Percentiles rank a stretch among this genome's conserved stretches.
These are phyloP conservation scores for Passalora sequoiae DNA, from an alignment of 2,329 filamentous ascomycete genomes.

Conservation along the genomic window DNA sequence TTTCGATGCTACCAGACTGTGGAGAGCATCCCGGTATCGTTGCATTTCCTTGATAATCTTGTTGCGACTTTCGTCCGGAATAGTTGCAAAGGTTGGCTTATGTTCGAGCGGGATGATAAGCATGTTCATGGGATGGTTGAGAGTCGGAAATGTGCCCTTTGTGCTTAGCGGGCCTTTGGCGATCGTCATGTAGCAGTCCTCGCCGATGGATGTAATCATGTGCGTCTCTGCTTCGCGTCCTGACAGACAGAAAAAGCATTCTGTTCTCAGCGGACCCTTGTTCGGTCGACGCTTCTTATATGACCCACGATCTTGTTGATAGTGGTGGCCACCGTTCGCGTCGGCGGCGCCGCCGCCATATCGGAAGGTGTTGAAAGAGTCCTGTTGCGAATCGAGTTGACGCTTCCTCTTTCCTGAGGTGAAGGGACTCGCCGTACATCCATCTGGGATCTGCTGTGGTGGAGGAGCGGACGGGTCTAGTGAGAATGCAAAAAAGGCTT, in stretches of 20 bases:
- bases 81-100: conserved; percentile 65
- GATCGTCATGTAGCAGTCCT: conserved; percentile 81
- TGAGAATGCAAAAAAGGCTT: conserved; percentile 66
- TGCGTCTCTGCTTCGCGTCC: conserved; percentile 80
- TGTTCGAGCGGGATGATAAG: conserved; percentile 88
- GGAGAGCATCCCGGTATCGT: conserved; percentile 69
- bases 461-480: conserved; percentile 55
- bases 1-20: conserved; percentile 61
- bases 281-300: conserved; percentile 35
- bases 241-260: conserved; percentile 93
- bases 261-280: conserved; percentile 47
- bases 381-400: conserved; percentile 31
- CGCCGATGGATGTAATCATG: conserved; percentile 83
- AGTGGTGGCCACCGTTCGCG: conserved; percentile 39
- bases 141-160: conserved; percentile 61
- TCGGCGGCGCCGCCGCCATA: conserved; percentile 46
- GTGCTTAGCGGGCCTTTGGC: conserved; percentile 85
- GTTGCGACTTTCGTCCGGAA: conserved; percentile 51
- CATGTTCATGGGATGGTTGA: conserved; percentile 77
- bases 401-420: conserved; percentile 53
- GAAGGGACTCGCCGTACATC: conserved; percentile 73
- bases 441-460: conserved; percentile 58
- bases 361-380: conserved; percentile 37
- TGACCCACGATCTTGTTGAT: conserved; percentile 17
- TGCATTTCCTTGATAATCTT: conserved; percentile 75